phyloP scores from a whole-genome alignment of 179 eudicot species.

The Actinidia chinensis region DNA sequence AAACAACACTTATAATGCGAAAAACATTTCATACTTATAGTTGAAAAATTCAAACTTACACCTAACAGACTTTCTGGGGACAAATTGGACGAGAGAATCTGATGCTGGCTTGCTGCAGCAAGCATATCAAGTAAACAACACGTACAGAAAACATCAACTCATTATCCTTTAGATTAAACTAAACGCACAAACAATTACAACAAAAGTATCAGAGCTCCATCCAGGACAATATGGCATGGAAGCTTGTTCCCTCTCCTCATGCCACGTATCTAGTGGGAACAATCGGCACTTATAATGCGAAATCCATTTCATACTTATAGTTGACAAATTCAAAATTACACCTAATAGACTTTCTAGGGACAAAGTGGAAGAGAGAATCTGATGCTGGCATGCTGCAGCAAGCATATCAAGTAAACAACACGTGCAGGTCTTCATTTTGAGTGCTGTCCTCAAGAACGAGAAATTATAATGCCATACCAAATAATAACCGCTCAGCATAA shows the following conservation, averaged over 20 bases:
- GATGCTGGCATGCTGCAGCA: conserved; percentile 2
- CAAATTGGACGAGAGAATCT: too few relatives aligned
- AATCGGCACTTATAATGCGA: neutral
- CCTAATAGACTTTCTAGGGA: neutral
- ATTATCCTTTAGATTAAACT: neutral
- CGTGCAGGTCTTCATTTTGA: neutral
- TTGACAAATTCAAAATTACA: neutral
- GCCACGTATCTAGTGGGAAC: neutral
- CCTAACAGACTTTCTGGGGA: neutral
- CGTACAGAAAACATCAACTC: neutral
- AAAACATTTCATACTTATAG: neutral
- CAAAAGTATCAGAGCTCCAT: too few relatives aligned
- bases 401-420: conserved; percentile 9
- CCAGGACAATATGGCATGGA: too few relatives aligned
- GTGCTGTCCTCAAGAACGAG: neutral
- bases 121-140: too few relatives aligned
- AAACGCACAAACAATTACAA: neutral
- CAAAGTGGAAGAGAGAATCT: too few relatives aligned
- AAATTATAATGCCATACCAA: conserved; percentile 42
- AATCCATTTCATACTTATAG: neutral
- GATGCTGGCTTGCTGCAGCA: too few relatives aligned
- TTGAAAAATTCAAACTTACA: neutral
- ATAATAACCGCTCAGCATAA: conserved; percentile 82
- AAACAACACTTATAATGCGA: neutral
- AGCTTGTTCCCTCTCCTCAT: too few relatives aligned